Evolutionary conservation across 208 protist genomes (phyloP), one percentile per base, ranked within the genome.

Genomic region (Crithidia expoeki): DNA sequence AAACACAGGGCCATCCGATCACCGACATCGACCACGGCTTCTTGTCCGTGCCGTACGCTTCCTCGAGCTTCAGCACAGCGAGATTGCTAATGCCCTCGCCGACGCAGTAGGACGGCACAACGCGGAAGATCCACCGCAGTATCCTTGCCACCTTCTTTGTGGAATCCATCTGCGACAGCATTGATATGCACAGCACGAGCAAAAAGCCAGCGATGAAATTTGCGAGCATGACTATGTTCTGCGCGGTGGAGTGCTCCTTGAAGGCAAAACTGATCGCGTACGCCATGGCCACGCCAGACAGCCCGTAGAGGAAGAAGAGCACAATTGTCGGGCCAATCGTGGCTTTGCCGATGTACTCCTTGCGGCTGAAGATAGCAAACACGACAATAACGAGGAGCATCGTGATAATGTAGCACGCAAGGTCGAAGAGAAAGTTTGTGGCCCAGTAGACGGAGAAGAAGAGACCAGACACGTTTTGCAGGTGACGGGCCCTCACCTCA

Each of bases 171-270:
- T 85, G 6, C 5, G 49, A 65, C 17, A 96, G 79, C 60, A 94
- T 81, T 34, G 74, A 67, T 40, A 87, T 75, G 57, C 70, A 51
- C 27, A 93, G 58, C 10, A 93, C 81, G 3, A 93, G 76, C 5
- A 96, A 63, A 47, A 93, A 92, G 50, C 91, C 91, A 44, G 81
- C 64, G 68, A 95, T 82, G 80, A 96, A 93, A 76, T 88, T 92
- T 32, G 72, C 67, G 14, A 93, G 46, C 78, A 93, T 80, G 2
- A 89, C 74, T 16, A 80, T 56, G 62, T 88, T 89, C 59, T 94
- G 89, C 25, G 89, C 89, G 0, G 75, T 77, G 27, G 85, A 79
- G 80, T 93, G 80, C 23, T 86, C 76, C 32, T 72, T 76, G 65
- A 93, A 94, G 25, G 82, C 27, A 73, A 93, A 92, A 56, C 75